These are phyloP conservation scores for Calonectria hongkongensis DNA, from an alignment of 2,329 filamentous ascomycete species.

Conservation along the genomic window DNA sequence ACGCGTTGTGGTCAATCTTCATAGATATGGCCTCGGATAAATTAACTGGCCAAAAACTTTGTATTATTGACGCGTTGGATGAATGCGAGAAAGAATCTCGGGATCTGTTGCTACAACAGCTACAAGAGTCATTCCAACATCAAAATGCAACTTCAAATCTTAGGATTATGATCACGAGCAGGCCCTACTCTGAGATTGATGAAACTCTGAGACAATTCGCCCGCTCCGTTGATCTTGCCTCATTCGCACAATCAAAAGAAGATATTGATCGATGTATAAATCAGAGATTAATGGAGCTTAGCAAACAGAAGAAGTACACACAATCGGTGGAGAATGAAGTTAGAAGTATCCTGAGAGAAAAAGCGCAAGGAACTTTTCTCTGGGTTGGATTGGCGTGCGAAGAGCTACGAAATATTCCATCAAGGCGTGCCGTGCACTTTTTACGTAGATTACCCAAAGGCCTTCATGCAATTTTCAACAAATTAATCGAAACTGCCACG, in stretches of 20 bases:
- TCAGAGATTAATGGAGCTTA: constrained; percentile 43
- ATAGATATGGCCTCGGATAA: constrained; percentile 34
- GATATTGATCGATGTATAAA: constrained; percentile 48
- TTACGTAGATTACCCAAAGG: too few relatives aligned
- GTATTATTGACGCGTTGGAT: constrained; percentile 51
- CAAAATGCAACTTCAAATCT: constrained; percentile 27
- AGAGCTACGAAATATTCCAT: constrained; percentile 36
- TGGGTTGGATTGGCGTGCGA: constrained; percentile 52
- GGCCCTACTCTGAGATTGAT: constrained; percentile 38
- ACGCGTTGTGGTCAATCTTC: constrained; percentile 48
- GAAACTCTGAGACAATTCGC: constrained; percentile 43
- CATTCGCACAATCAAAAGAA: constrained; percentile 44
- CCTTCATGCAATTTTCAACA: too few relatives aligned
- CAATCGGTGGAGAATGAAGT: constrained; percentile 40
- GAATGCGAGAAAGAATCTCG: constrained; percentile 48
- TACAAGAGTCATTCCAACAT: constrained; percentile 37
- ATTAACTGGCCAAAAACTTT: constrained; percentile 44
- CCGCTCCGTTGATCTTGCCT: constrained; percentile 46
- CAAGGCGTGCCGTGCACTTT: too few relatives aligned
- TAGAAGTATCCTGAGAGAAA: constrained; percentile 45
- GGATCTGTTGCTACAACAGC: constrained; percentile 38
- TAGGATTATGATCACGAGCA: constrained; percentile 45
- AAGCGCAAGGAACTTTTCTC: constrained; percentile 51
- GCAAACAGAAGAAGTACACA: constrained; percentile 44
- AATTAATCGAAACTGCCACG: too few relatives aligned